A percentile compares a stretch with the other conserved stretches of the same genome.
phyloP scores from a whole-genome alignment of 768 basidiomycete species.

The Leccinum broughii region DNA sequence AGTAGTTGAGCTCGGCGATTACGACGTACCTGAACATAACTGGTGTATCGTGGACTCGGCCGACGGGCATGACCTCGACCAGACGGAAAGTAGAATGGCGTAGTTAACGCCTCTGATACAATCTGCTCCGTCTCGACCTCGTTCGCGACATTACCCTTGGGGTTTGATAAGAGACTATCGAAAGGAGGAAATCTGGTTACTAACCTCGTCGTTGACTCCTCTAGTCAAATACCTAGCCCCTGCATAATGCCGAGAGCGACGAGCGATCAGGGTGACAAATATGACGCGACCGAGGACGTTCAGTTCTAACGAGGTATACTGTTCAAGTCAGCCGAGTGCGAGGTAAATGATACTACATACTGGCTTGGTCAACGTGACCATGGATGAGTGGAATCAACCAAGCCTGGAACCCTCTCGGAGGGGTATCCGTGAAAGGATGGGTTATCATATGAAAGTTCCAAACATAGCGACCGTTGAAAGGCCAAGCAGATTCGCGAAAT shows the following conservation, averaged over 20 bases:
- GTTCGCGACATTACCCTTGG: constrained; percentile 94
- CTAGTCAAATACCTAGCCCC: constrained; percentile 93
- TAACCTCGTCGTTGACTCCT: constrained; percentile 90
- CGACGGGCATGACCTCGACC: constrained; percentile 43
- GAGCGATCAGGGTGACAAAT: constrained; percentile 92
- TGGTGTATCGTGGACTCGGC: constrained; percentile 87
- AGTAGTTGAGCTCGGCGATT: neutral
- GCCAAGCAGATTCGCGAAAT: constrained; percentile 48
- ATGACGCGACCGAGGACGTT: constrained; percentile 87
- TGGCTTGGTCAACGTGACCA: constrained; percentile 98
- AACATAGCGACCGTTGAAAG: constrained; percentile 85
- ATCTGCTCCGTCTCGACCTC: constrained; percentile 99
- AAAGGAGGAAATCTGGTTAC: neutral
- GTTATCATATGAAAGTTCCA: constrained; percentile 94
- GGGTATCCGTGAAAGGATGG: constrained; percentile 54
- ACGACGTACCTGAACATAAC: constrained; percentile 78
- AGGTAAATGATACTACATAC: constrained; percentile 48
- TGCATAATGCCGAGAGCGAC: constrained; percentile 92
- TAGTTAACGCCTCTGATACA: constrained; percentile 85
- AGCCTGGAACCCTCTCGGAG: constrained; percentile 51
- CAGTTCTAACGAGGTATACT: constrained; percentile 55
- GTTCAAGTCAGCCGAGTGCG: neutral
- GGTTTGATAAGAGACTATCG: neutral
- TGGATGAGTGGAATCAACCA: constrained; percentile 94
- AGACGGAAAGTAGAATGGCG: constrained; percentile 79